A percentile compares a stretch with the other conserved stretches of the same genome.
Evolutionary conservation across 2,329 filamentous ascomycete genomes (phyloP).

Genomic region (Trichoderma hamatum): DNA sequence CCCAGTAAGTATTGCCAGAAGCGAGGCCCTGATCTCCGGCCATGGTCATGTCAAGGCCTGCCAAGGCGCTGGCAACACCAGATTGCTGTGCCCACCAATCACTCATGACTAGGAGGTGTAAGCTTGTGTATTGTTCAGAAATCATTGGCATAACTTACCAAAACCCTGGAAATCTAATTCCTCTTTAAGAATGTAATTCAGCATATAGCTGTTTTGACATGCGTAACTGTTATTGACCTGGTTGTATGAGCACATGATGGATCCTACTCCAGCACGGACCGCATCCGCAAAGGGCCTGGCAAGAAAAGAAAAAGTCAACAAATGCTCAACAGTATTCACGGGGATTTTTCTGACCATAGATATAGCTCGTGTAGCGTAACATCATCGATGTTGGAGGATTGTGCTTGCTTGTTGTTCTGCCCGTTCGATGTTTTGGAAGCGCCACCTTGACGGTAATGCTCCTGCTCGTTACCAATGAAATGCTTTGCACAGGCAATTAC

Average conservation of each 20-base stretch:
- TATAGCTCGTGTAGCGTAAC: constrained; percentile 55
- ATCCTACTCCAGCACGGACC: constrained; percentile 57
- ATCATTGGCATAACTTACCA: constrained; percentile 55
- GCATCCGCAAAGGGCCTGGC: constrained; percentile 68
- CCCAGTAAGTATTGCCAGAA: constrained; percentile 49
- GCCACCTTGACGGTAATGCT: not conserved
- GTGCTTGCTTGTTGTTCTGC: constrained; percentile 53
- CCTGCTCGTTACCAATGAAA: not conserved
- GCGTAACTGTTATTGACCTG: constrained; percentile 72
- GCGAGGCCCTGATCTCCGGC: constrained; percentile 46
- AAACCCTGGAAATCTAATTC: constrained; percentile 56
- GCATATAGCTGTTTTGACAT: constrained; percentile 70
- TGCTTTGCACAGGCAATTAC: constrained; percentile 32
- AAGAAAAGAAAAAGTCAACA: not conserved
- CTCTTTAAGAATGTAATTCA: constrained; percentile 69
- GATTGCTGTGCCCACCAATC: constrained; percentile 71
- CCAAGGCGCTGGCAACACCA: constrained; percentile 56
- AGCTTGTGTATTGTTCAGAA: not conserved
- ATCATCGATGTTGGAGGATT: constrained; percentile 53
- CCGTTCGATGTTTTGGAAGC: constrained; percentile 56
- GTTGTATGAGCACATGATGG: constrained; percentile 71
- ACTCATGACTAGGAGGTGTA: constrained; percentile 50
- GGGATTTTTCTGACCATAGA: constrained; percentile 62
- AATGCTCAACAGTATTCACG: constrained; percentile 58
- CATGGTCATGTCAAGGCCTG: constrained; percentile 73